phyloP scores from a whole-genome alignment of 1,284 basidiomycete genomes.

The Cryptococcus maquisensis region DNA sequence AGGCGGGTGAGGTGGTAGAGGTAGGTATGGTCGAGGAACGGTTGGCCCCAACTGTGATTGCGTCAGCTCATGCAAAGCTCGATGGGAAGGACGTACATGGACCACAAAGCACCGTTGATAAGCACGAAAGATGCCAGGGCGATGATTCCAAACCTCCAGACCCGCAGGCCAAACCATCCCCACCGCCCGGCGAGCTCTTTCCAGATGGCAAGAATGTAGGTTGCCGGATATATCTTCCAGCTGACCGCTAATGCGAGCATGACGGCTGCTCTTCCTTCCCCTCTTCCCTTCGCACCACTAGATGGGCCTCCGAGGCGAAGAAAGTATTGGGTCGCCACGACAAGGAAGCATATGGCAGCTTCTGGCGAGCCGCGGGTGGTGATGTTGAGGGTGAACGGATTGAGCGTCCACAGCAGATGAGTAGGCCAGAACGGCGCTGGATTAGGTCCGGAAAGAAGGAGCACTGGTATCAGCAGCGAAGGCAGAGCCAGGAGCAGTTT shows the following conservation, averaged over 20 bases:
- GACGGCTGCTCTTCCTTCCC: slow-evolving; percentile 56
- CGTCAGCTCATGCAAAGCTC: neutral
- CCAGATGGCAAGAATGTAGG: slow-evolving; percentile 78
- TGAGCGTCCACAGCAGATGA: slow-evolving; percentile 70
- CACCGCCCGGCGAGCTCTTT: slow-evolving; percentile 53
- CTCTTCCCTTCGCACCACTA: neutral
- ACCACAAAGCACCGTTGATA: slow-evolving; percentile 66
- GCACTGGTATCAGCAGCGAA: slow-evolving; percentile 73
- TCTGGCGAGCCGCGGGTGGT: slow-evolving; percentile 95
- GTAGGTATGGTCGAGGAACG: slow-evolving; percentile 88
- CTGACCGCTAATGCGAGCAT: slow-evolving; percentile 75
- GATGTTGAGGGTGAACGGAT: slow-evolving; percentile 92
- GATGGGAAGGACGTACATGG: slow-evolving; percentile 59
- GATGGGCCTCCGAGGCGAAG: slow-evolving; percentile 4
- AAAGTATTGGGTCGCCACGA: slow-evolving; percentile 63
- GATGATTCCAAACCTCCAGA: slow-evolving; percentile 64
- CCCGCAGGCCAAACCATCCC: slow-evolving; percentile 56
- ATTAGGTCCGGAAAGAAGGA: slow-evolving; percentile 58
- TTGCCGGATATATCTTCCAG: slow-evolving; percentile 93
- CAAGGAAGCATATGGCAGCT: slow-evolving; percentile 73
- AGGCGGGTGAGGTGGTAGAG: slow-evolving; percentile 85
- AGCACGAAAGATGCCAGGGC: slow-evolving; percentile 66
- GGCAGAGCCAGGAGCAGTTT: slow-evolving; percentile 84
- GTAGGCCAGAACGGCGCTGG: slow-evolving; percentile 23
- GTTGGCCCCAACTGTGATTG: slow-evolving; percentile 77